A percentile compares a stretch with the other conserved stretches of the same genome.
Conservation (phyloP, 129 eudicot species). For the Arctium minus region DNA sequence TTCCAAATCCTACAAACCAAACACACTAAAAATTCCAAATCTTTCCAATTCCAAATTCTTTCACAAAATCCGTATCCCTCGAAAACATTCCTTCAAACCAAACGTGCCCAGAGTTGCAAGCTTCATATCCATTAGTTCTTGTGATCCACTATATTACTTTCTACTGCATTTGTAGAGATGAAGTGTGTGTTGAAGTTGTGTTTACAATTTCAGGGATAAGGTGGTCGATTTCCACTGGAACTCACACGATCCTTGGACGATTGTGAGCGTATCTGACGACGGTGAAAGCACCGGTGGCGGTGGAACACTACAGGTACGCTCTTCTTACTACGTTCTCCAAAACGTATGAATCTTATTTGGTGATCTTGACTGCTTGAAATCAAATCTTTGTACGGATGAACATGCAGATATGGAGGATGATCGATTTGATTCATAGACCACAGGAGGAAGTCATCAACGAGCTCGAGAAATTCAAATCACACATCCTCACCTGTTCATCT, state of each 20-base stretch:
- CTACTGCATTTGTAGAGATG: no score
- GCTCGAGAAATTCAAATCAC: conserved; percentile 75
- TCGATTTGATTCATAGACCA: conserved; percentile 75
- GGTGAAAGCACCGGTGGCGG: conserved; percentile 91
- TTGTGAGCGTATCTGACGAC: conserved; percentile 94
- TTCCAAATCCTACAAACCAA: no score
- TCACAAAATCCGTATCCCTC: no score
- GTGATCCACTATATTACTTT: no score
- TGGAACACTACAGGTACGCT: conserved; percentile 88
- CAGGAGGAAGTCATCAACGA: conserved; percentile 80
- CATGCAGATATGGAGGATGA: conserved; percentile 93
- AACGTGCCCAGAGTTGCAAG: no score
- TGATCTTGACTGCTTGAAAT: neutral
- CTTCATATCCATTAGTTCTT: no score
- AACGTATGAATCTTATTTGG: neutral
- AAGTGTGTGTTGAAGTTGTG: neutral
- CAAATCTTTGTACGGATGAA: neutral
- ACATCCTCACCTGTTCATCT: conserved; percentile 65
- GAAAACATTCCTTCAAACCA: no score
- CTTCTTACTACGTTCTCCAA: neutral
- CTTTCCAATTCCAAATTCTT: no score
- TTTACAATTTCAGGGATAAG: conserved; percentile 54
- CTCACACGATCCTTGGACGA: conserved; percentile 90
- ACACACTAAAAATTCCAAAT: no score
- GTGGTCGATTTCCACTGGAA: conserved; percentile 96